phyloP scores from a whole-genome alignment of 2,329 filamentous ascomycete species.

The Aspergillus hiratsukae region DNA sequence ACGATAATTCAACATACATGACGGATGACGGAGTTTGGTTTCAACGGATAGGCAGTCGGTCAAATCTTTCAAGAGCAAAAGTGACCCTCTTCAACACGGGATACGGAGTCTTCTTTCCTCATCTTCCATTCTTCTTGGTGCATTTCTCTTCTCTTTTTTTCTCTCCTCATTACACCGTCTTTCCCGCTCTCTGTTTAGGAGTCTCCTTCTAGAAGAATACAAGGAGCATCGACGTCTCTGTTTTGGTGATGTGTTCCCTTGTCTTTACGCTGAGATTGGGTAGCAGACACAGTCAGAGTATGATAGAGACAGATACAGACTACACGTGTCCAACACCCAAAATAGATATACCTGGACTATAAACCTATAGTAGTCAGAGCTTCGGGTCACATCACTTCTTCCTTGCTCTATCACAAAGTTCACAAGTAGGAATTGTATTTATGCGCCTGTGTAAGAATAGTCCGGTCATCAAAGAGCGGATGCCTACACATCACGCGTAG shows the following conservation, averaged over 20 bases:
- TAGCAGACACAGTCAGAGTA: not conserved
- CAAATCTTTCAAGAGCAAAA: slow-evolving; percentile 11
- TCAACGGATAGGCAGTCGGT: slow-evolving; percentile 1
- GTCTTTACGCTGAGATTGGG: not conserved
- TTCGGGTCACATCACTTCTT: not conserved
- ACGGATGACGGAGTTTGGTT: slow-evolving; percentile 19
- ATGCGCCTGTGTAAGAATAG: not conserved
- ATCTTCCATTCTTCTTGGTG: slow-evolving; percentile 2
- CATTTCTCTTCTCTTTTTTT: slow-evolving; percentile 8
- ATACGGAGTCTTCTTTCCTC: slow-evolving; percentile 17
- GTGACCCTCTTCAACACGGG: slow-evolving; percentile 26
- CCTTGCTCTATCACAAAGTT: not conserved
- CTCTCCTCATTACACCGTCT: not conserved
- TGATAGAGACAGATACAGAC: not conserved
- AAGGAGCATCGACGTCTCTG: not conserved
- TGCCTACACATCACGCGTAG: not conserved
- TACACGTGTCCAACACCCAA: not conserved
- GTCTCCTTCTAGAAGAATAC: slow-evolving; percentile 2
- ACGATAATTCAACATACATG: slow-evolving; percentile 18
- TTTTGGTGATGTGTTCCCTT: not conserved
- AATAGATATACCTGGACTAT: not conserved
- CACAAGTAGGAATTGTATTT: not conserved
- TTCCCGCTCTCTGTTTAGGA: no score
- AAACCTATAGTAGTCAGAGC: not conserved
- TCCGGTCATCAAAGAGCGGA: not conserved